Conservation (phyloP, 805 yeast genomes). For the Alloascoidea africana region DNA sequence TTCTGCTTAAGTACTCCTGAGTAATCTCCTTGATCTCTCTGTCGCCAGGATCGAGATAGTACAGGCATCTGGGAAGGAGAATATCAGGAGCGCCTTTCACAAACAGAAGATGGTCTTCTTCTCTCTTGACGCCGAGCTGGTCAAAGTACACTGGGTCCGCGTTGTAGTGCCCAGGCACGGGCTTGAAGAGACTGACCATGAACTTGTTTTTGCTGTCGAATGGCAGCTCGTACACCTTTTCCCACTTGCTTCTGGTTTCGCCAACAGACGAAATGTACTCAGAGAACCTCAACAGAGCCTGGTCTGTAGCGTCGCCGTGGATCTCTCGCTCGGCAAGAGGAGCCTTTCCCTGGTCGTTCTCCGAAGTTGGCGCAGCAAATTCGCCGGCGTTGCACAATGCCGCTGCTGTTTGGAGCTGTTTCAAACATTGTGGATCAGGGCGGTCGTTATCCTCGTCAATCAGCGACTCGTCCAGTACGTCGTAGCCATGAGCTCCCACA, state of each 20-base stretch:
- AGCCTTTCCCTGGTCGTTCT: slow-evolving; percentile 8
- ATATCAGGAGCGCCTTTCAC: slow-evolving; percentile 45
- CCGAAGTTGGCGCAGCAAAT: slow-evolving; percentile 16
- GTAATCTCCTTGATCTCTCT: too few relatives aligned
- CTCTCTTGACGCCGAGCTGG: slow-evolving; percentile 26
- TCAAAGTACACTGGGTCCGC: slow-evolving; percentile 21
- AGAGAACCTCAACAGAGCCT: slow-evolving; percentile 24
- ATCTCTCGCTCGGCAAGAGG: slow-evolving; percentile 11
- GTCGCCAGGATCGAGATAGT: slow-evolving; percentile 22
- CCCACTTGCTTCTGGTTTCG: slow-evolving; percentile 8
- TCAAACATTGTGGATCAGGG: too few relatives aligned
- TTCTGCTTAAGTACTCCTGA: slow-evolving; percentile 21
- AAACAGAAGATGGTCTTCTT: slow-evolving; percentile 16
- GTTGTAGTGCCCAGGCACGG: slow-evolving; percentile 15
- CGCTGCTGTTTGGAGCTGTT: slow-evolving; percentile 29
- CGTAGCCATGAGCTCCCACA: too few relatives aligned
- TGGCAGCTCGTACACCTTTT: slow-evolving; percentile 11
- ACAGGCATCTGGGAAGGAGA: slow-evolving; percentile 26
- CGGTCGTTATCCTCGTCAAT: too few relatives aligned
- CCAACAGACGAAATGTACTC: too few relatives aligned
- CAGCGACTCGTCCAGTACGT: too few relatives aligned
- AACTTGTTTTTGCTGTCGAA: slow-evolving; percentile 41
- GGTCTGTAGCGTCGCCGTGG: slow-evolving; percentile 34
- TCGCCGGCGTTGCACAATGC: slow-evolving; percentile 22
- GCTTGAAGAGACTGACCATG: slow-evolving; percentile 21